Evolutionary conservation across 805 yeast genomes (phyloP).

Genomic region (Kazachstania taianensis): DNA sequence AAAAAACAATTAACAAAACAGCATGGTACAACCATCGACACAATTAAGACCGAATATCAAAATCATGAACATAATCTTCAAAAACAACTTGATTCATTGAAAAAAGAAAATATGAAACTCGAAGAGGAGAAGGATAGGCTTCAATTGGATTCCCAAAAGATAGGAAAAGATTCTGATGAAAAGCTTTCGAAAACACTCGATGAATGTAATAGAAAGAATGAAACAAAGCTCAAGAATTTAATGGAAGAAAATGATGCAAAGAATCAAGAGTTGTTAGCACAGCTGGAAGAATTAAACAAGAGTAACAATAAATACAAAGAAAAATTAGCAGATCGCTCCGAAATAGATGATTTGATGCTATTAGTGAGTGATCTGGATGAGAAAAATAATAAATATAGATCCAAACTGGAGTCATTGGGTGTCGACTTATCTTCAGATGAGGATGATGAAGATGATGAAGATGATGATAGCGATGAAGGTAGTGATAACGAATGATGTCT

Average conservation of each 20-base stretch:
- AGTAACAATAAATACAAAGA: constrained; percentile 6
- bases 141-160: too few species aligned
- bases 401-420: constrained; percentile 41
- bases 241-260: constrained; percentile 3
- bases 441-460: constrained; percentile 56
- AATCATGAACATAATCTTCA: too few species aligned
- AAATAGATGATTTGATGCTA: constrained; percentile 60
- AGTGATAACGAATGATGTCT: constrained; percentile 11
- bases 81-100: too few species aligned
- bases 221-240: too few species aligned
- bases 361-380: constrained; percentile 72
- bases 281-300: constrained; percentile 4
- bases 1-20: too few species aligned
- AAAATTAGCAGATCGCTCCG: constrained; percentile 14
- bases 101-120: background rate
- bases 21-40: too few species aligned
- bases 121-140: too few species aligned
- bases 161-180: background rate
- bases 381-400: constrained; percentile 47
- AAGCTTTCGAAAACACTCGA: background rate
- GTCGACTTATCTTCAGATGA: constrained; percentile 62
- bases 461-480: constrained; percentile 43
- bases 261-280: too few species aligned
- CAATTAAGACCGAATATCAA: too few species aligned
- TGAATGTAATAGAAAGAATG: too few species aligned